phyloP scores from a whole-genome alignment of 2,329 filamentous ascomycete species.

The Pseudogymnoascus sp. region DNA sequence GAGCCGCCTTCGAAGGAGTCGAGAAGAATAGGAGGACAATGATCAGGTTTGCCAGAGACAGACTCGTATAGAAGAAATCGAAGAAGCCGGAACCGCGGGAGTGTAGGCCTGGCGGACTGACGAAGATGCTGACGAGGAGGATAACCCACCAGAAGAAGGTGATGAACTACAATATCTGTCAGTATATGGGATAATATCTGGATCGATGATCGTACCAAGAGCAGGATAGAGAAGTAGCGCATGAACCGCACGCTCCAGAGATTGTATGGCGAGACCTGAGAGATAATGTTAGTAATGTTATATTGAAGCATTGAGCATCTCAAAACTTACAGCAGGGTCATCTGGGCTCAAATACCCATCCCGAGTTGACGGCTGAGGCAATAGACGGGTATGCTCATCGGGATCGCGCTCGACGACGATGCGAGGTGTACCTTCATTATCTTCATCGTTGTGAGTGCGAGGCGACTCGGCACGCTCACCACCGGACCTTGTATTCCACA shows the following conservation, averaged over 20 bases:
- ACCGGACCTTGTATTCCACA: background rate
- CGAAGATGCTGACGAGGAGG: constrained; percentile 80
- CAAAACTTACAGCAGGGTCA: constrained; percentile 63
- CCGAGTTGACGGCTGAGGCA: constrained; percentile 17
- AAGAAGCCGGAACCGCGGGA: constrained; percentile 89
- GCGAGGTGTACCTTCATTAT: constrained; percentile 20
- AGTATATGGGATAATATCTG: background rate
- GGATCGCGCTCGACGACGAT: constrained; percentile 35
- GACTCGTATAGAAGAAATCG: constrained; percentile 72
- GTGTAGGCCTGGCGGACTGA: constrained; percentile 80
- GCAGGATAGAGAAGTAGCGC: constrained; percentile 68
- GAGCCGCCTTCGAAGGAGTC: constrained; percentile 70
- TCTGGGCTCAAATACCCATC: constrained; percentile 63
- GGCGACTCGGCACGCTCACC: constrained; percentile 27
- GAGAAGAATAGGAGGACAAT: constrained; percentile 81
- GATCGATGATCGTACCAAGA: constrained; percentile 39
- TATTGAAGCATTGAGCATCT: background rate
- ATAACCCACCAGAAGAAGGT: constrained; percentile 91
- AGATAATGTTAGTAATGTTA: constrained; percentile 17
- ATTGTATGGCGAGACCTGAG: constrained; percentile 77
- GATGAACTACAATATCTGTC: constrained; percentile 34
- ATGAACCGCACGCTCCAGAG: constrained; percentile 81
- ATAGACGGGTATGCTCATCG: constrained; percentile 45
- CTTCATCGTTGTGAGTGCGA: constrained; percentile 19
- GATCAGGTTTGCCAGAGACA: constrained; percentile 69